Evolutionary conservation across 2,329 filamentous ascomycete genomes (phyloP).

Genomic region (Pseudocercospora musae): DNA sequence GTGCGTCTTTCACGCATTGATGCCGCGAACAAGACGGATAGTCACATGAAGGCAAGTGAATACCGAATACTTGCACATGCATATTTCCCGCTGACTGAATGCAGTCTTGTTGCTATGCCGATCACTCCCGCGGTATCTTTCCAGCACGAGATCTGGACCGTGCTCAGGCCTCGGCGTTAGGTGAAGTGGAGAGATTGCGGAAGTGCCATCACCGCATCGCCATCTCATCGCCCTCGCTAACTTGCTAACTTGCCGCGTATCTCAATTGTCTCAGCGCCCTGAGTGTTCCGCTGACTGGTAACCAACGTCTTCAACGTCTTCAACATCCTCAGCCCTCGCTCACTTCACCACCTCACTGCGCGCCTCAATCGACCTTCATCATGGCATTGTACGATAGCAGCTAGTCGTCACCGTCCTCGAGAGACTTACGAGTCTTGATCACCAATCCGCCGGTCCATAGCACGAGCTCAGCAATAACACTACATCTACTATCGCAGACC

Average conservation of each 20-base stretch:
- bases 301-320: slow-evolving; percentile 10
- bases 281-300: background rate
- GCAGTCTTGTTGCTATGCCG: background rate
- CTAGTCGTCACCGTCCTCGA: slow-evolving; percentile 15
- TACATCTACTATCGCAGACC: background rate
- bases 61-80: background rate
- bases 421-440: slow-evolving; percentile 16
- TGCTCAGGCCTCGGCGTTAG: background rate
- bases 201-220: background rate
- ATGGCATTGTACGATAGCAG: slow-evolving; percentile 29
- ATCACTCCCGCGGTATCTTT: background rate
- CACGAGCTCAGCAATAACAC: background rate
- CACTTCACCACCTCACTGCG: background rate
- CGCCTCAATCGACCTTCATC: slow-evolving; percentile 8
- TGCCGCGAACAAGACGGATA: background rate
- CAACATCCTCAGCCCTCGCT: background rate
- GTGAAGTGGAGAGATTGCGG: background rate
- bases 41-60: background rate
- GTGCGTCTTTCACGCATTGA: background rate
- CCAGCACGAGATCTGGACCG: background rate
- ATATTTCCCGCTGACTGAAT: background rate
- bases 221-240: background rate
- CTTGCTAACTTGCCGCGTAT: background rate
- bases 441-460: slow-evolving; percentile 1
- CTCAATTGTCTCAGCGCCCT: background rate